Percentiles rank a stretch among this genome's conserved stretches.
Conservation (phyloP, 179 eudicot species). For the Beta lomatogona region DNA sequence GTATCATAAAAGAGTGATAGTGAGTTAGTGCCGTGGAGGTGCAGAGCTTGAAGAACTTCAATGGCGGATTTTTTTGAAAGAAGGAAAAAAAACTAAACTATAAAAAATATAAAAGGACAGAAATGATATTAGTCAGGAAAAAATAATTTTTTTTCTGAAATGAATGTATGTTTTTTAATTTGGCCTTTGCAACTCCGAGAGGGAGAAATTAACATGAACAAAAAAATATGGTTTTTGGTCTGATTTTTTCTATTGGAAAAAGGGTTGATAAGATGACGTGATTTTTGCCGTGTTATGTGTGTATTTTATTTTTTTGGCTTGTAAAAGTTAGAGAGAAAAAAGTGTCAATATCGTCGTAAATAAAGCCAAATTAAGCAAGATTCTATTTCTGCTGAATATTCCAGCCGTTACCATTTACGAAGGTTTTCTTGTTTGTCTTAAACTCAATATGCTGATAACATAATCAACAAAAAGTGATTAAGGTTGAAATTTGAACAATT, state of each 20-base stretch:
- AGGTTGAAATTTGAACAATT: no score
- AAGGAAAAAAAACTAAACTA: not conserved
- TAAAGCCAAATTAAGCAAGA: not conserved
- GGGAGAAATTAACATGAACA: not conserved
- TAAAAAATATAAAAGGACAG: slow-evolving; percentile 23
- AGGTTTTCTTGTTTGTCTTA: no score
- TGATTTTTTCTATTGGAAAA: not conserved
- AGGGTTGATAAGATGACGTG: slow-evolving; percentile 15
- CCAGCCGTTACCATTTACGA: not conserved
- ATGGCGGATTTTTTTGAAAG: slow-evolving; percentile 42
- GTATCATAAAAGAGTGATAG: slow-evolving; percentile 29
- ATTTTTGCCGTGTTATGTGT: not conserved
- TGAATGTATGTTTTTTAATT: not conserved
- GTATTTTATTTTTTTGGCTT: not conserved
- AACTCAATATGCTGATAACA: no score
- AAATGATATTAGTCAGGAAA: not conserved
- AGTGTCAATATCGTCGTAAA: not conserved
- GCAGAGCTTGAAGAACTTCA: slow-evolving; percentile 28
- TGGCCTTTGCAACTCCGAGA: slow-evolving; percentile 22
- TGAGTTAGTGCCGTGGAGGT: slow-evolving; percentile 3
- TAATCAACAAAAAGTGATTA: no score
- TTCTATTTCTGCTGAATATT: slow-evolving; percentile 6
- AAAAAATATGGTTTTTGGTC: not conserved
- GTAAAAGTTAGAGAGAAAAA: not conserved
- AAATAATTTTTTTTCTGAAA: not conserved